Evolutionary conservation across 83 land plant species (phyloP), one percentile per base, ranked within the genome.

Genomic region (Diphasiastrum complanatum): DNA sequence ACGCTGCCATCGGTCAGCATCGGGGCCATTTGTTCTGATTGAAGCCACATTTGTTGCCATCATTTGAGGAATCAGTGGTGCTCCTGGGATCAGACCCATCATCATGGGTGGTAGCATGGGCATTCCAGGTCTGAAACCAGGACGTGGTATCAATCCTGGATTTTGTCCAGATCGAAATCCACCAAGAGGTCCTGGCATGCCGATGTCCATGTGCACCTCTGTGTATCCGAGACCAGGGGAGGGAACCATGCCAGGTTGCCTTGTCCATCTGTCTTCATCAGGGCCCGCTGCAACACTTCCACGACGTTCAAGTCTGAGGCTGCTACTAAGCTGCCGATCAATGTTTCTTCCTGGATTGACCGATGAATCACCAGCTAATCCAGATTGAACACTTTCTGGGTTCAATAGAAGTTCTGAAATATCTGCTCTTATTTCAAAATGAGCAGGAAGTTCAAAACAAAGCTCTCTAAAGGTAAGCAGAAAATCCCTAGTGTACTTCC

Each of bases 1-100:
- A 19, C 86, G 85, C 52, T 78, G 95, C 95, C 96, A 89, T 47
- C 87, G 69, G 38, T 89, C 96, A 37, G 82, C 71, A 69, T 89
- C 90, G 66, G 78, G 38, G 47, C 67, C 74, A 64, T 73, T 79
- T 23, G 83, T 50, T 29, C 61, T 69, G 63, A 77, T 24, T 38
- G 23, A 45, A 58, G 40, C 45, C 61, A 58, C 24, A 19, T 31
- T 19, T 62, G 65, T 51, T 62, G 65, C 57, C n/a, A 53, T 53
- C 57, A 25, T 8, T 28, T 53, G 57, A 3, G 28, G 57, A 53
- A 16, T 75, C 38, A 24, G 23, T n/a, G 51, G 52, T 29, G 51
- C 64, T 16, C 85, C 85, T 50, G 79, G 48, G 0, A 77, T 63
- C 45, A 79, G 67, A 1, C 75, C 78, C 30, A 66, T 25, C 57